Percentiles rank a stretch among this genome's conserved stretches.
Evolutionary conservation across 2,329 filamentous ascomycete genomes (phyloP).

Genomic region (Cladosporium sp.): DNA sequence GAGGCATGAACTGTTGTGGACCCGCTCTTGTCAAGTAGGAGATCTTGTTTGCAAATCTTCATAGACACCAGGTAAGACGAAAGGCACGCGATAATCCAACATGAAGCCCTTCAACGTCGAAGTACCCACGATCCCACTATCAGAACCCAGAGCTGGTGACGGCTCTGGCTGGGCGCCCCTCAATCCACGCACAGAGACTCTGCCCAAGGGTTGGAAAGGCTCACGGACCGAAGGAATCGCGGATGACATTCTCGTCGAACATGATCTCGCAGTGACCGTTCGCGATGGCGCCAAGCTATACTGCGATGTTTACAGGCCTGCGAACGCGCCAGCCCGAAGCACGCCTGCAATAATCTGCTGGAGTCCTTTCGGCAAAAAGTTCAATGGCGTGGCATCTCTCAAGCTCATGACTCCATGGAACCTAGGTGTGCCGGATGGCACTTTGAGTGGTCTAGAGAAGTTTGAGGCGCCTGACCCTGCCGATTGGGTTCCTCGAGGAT

Average conservation of each 20-base stretch:
- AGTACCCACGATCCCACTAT: background rate
- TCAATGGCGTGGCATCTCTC: background rate
- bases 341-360: slow-evolving; percentile 4
- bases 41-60: background rate
- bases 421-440: background rate
- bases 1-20: background rate
- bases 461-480: slow-evolving; percentile 36
- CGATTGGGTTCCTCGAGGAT: slow-evolving; percentile 29
- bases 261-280: background rate
- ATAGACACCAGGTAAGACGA: too few species aligned
- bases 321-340: background rate
- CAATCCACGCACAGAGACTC: background rate
- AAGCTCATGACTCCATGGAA: slow-evolving; percentile 5
- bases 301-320: slow-evolving; percentile 3
- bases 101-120: slow-evolving; percentile 5
- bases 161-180: slow-evolving; percentile 2
- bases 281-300: background rate
- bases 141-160: background rate
- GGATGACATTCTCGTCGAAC: background rate
- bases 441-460: slow-evolving; percentile 5
- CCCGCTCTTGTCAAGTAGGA: too few species aligned
- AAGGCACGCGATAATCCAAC: background rate
- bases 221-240: background rate
- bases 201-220: slow-evolving; percentile 7
- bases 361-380: slow-evolving; percentile 9